A percentile compares a stretch with the other conserved stretches of the same genome.
phyloP scores from a whole-genome alignment of 345 rosid genomes.

The Chamaenerion angustifolium region DNA sequence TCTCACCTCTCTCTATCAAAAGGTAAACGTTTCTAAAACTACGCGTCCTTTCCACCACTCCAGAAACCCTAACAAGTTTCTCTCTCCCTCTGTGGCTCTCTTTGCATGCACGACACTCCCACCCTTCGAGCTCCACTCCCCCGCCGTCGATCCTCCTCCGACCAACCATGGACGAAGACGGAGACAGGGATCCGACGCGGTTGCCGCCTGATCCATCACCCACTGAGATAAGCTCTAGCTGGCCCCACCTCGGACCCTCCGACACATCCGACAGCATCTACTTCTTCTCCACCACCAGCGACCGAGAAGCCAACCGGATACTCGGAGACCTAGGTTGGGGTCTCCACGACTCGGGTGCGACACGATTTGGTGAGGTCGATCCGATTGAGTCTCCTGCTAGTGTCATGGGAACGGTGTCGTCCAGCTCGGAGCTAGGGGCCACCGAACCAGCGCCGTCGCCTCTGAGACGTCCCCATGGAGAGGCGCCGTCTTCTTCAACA shows the following conservation, averaged over 20 bases:
- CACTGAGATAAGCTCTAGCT: slow-evolving; percentile 8
- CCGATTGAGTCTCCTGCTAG: neutral
- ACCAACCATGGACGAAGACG: slow-evolving; percentile 1
- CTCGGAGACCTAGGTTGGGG: slow-evolving; percentile 67
- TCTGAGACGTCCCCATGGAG: slow-evolving; percentile 12
- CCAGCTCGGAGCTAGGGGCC: slow-evolving; percentile 1
- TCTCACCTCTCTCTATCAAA: too few species aligned
- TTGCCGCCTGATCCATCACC: slow-evolving; percentile 18
- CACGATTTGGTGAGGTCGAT: slow-evolving; percentile 4
- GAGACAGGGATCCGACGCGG: slow-evolving; percentile 20
- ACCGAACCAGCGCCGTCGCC: slow-evolving; percentile 5
- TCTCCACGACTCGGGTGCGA: slow-evolving; percentile 12
- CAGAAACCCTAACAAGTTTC: slow-evolving; percentile 2
- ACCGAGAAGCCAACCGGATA: slow-evolving; percentile 27
- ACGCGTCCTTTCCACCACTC: slow-evolving; percentile 11
- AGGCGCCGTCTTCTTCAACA: slow-evolving; percentile 19
- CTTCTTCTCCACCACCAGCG: slow-evolving; percentile 22
- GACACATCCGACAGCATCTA: slow-evolving; percentile 29
- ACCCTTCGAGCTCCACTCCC: neutral
- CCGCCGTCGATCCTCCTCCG: neutral
- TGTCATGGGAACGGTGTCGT: neutral
- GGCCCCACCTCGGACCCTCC: slow-evolving; percentile 23
- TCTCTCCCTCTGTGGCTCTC: neutral
- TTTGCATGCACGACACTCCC: neutral
- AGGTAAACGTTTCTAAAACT: neutral